Conservation (phyloP, 352 stramenopile genomes). For the Aphanomyces astaci region DNA sequence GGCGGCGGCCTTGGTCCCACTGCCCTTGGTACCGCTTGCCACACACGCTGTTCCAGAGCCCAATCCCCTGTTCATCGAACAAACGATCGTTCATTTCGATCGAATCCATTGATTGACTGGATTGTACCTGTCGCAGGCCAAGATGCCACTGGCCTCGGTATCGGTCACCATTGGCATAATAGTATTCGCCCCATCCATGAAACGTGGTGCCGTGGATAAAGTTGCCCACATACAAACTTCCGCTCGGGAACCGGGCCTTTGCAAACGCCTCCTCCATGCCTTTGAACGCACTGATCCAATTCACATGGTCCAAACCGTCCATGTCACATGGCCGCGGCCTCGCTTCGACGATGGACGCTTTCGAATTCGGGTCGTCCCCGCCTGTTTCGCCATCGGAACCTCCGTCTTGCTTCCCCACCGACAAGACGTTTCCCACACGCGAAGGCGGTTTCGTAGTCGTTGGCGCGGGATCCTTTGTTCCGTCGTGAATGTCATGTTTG, state of each 20-base stretch:
- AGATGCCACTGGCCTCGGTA: constrained; percentile 80
- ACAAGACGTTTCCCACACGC: not conserved
- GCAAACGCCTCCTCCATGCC: constrained; percentile 40
- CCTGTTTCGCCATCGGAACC: not conserved
- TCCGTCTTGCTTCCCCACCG: not conserved
- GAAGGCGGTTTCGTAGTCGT: not conserved
- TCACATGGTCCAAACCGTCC: constrained; percentile 10
- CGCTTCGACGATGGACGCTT: not conserved
- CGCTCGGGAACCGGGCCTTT: constrained; percentile 53
- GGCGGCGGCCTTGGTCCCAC: constrained; percentile 62
- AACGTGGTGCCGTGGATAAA: constrained; percentile 44
- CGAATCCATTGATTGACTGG: not conserved
- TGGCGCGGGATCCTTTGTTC: not conserved
- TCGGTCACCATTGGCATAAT: constrained; percentile 66
- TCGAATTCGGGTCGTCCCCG: not conserved
- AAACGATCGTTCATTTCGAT: too few species aligned
- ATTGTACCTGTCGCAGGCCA: constrained; percentile 45
- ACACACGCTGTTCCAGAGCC: constrained; percentile 50
- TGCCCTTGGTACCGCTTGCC: constrained; percentile 61
- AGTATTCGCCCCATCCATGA: constrained; percentile 80
- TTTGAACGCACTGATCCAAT: constrained; percentile 54
- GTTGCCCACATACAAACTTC: constrained; percentile 70
- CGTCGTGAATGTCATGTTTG: not conserved
- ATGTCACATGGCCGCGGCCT: not conserved
- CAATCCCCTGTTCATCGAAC: constrained; percentile 44